phyloP scores from a whole-genome alignment of 2,329 filamentous ascomycete species.

The Botrytis sinoallii region DNA sequence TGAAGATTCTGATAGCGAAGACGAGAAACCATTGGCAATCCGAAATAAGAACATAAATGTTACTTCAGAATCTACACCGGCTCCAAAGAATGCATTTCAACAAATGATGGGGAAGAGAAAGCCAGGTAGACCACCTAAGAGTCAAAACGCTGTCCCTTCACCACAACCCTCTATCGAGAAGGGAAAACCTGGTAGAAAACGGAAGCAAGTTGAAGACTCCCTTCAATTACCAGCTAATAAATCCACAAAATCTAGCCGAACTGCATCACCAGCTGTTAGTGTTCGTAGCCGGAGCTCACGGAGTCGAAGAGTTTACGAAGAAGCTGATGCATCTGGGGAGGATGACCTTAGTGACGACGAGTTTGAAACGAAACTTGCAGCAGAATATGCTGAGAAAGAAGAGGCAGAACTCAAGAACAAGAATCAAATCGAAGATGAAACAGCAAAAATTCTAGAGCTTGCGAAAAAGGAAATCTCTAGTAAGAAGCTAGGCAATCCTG shows the following conservation, averaged over 20 bases:
- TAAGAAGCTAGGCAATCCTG: slow-evolving; percentile 89
- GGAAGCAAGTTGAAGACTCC: slow-evolving; percentile 47
- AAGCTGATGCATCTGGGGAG: slow-evolving; percentile 58
- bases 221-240: slow-evolving; percentile 54
- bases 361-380: slow-evolving; percentile 75
- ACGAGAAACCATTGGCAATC: slow-evolving; percentile 32
- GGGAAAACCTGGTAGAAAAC: slow-evolving; percentile 50
- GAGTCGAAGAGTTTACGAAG: slow-evolving; percentile 46
- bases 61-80: slow-evolving; percentile 18
- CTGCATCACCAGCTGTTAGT: slow-evolving; percentile 63
- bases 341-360: slow-evolving; percentile 73
- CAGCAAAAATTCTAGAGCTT: slow-evolving; percentile 66
- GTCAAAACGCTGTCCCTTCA: neutral
- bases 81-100: slow-evolving; percentile 46
- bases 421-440: slow-evolving; percentile 54
- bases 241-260: slow-evolving; percentile 69
- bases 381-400: slow-evolving; percentile 51
- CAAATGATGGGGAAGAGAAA: slow-evolving; percentile 40
- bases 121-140: slow-evolving; percentile 13
- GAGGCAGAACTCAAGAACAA: slow-evolving; percentile 51
- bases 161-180: neutral
- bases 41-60: slow-evolving; percentile 27
- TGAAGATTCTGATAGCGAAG: slow-evolving; percentile 34
- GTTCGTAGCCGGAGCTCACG: slow-evolving; percentile 43
- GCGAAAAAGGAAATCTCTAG: slow-evolving; percentile 82